These are phyloP conservation scores for Emergomyces africanus DNA, from an alignment of 2,329 filamentous ascomycete species.

Conservation along the genomic window DNA sequence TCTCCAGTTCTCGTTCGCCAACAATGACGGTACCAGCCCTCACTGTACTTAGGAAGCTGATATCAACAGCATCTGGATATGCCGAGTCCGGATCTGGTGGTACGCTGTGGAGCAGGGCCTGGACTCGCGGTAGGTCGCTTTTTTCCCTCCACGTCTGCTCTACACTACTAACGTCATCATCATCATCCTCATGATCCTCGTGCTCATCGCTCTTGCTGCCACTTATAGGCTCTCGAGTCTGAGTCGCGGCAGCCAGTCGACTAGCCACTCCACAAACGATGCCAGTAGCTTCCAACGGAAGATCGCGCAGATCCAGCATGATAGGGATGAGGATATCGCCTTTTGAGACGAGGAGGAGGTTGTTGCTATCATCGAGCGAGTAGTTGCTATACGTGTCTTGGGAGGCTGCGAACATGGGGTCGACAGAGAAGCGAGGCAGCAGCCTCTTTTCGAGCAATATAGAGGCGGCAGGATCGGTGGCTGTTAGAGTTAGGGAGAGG, in stretches of 20 bases:
- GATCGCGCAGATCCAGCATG: constrained; percentile 66
- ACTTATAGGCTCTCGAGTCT: constrained; percentile 28
- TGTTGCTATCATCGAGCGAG: constrained; percentile 32
- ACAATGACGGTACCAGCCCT: constrained; percentile 83
- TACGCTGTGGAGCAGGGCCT: not conserved
- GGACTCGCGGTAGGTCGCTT: not conserved
- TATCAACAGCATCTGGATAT: constrained; percentile 46
- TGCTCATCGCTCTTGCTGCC: not conserved
- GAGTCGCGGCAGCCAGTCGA: constrained; percentile 60
- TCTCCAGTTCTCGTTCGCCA: constrained; percentile 57
- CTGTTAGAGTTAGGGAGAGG: constrained; percentile 35
- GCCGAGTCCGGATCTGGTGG: constrained; percentile 21
- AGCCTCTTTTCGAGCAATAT: constrained; percentile 34
- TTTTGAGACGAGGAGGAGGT: constrained; percentile 63
- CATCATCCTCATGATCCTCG: not conserved
- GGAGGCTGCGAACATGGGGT: constrained; percentile 61
- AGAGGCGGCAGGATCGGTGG: constrained; percentile 33
- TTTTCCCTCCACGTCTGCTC: not conserved
- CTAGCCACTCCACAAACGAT: constrained; percentile 93
- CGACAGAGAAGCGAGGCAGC: constrained; percentile 56
- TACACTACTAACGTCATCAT: constrained; percentile 1
- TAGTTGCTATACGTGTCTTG: constrained; percentile 24
- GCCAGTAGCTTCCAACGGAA: constrained; percentile 80
- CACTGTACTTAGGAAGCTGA: constrained; percentile 84
- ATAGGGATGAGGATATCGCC: constrained; percentile 65